Conservation (phyloP, 1,139 yeast species). For the Williopsis jadinii region DNA sequence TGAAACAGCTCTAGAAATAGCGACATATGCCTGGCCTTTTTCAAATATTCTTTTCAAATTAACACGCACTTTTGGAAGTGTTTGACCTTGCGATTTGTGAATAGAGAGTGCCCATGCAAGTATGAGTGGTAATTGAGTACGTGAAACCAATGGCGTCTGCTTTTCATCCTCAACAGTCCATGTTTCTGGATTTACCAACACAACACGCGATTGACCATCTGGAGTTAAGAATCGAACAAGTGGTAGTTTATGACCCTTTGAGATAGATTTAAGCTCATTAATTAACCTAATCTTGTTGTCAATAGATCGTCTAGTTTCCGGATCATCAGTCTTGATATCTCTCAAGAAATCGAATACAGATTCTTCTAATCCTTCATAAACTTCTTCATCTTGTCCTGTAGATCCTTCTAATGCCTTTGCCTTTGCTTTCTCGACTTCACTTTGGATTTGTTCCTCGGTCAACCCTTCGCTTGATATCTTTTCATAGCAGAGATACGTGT, state of each 20-base stretch:
- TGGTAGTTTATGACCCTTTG: conserved; percentile 46
- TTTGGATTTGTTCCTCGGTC: conserved; percentile 18
- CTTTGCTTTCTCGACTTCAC: conserved; percentile 7
- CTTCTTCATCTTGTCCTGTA: conserved; percentile 6
- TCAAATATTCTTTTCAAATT: conserved; percentile 77
- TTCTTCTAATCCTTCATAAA: conserved; percentile 25
- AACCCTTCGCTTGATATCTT: conserved; percentile 14
- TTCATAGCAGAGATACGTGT: conserved; percentile 38
- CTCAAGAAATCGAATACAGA: conserved; percentile 45
- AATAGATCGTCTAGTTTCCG: conserved; percentile 25
- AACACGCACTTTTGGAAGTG: conserved; percentile 73
- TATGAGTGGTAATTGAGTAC: conserved; percentile 75
- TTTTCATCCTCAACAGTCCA: conserved; percentile 63
- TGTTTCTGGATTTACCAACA: conserved; percentile 65
- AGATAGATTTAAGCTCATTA: conserved; percentile 29
- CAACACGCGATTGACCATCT: conserved; percentile 65
- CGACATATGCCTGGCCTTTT: conserved; percentile 94
- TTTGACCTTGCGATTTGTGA: conserved; percentile 96
- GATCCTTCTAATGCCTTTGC: background rate
- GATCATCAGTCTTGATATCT: conserved; percentile 23
- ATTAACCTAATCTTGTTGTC: conserved; percentile 33
- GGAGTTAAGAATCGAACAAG: conserved; percentile 68
- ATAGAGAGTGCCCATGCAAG: conserved; percentile 94
- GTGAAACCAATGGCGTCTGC: conserved; percentile 43
- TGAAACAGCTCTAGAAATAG: conserved; percentile 78